phyloP scores from a whole-genome alignment of 257 asterid genomes.

The Penstemon eatonii region DNA sequence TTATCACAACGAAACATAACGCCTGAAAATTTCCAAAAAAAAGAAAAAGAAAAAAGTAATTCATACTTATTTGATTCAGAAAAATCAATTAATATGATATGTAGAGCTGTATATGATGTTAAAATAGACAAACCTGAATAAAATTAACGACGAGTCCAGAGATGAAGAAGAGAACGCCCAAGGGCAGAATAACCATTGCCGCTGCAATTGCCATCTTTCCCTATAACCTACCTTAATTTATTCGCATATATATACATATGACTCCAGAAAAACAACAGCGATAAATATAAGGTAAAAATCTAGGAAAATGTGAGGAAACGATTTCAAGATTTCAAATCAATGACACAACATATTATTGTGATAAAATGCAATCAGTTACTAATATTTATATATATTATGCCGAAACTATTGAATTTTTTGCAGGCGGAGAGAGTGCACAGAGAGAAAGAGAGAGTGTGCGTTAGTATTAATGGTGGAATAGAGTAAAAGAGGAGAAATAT shows the following conservation, averaged over 20 bases:
- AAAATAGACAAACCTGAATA: slow-evolving; percentile 40
- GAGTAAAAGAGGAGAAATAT: not conserved
- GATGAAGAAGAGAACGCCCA: slow-evolving; percentile 80
- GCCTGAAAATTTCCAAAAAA: slow-evolving; percentile 48
- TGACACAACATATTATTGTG: not conserved
- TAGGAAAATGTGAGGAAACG: slow-evolving; percentile 35
- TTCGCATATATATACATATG: no score
- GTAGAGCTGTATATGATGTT: not conserved
- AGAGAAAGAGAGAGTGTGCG: slow-evolving; percentile 18
- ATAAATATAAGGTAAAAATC: slow-evolving; percentile 24
- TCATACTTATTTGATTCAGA: slow-evolving; percentile 11
- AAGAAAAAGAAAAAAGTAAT: not conserved
- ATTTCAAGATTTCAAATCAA: slow-evolving; percentile 32
- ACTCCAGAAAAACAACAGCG: slow-evolving; percentile 22
- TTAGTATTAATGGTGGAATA: slow-evolving; percentile 28
- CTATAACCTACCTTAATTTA: no score
- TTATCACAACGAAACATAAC: slow-evolving; percentile 54
- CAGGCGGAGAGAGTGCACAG: slow-evolving; percentile 3
- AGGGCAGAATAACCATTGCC: slow-evolving; percentile 73
- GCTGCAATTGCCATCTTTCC: slow-evolving; percentile 56
- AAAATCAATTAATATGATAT: slow-evolving; percentile 1
- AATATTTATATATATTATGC: not conserved
- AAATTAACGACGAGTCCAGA: slow-evolving; percentile 58
- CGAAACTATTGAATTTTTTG: not conserved
- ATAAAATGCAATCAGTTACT: not conserved